Evolutionary conservation across 495 filamentous ascomycete species (phyloP), one percentile per base, ranked within the genome.

Genomic region (Annulohypoxylon maeteangense): DNA sequence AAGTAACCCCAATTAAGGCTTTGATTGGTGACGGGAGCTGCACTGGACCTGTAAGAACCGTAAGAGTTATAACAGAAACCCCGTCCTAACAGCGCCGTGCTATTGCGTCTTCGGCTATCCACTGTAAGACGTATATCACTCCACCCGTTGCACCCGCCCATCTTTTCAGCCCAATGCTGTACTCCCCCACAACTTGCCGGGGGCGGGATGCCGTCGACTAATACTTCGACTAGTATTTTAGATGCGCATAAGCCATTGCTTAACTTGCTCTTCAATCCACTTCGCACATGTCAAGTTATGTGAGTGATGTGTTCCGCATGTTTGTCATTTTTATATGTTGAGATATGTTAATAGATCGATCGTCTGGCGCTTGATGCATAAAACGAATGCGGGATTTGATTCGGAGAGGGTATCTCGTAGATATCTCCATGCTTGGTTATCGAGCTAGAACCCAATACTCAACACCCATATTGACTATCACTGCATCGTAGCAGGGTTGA

Each of bases 61-160:
- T 54, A 54, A 54, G 50, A 54, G n/a, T 54, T 34, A n/a, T 34
- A 36, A 54, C 50, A 18, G 50, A n/a, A n/a, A n/a, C n/a, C n/a
- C n/a, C n/a, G n/a, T 54, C 29, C 29, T 34, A 36, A 54, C 50
- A 18, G 50, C 16, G 50, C 50, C 50, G 16, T 18, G 16, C 11
- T 20, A 3, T 23, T 54, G 50, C 50, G 6, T 51, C 40, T 23
- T 22, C 18, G 18, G 4, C 22, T 51, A 51, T 29, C 47, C 47
- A 51, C 47, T 8, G 45, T 48, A 25, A 48, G 45, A 48, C 45
- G 45, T 25, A 25, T 48, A 48, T 48, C 7, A 48, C 4, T 48
- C 40, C 40, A 44, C 11, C 22, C 45, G 22, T 48, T n/a, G 7
- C 18, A 42, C 44, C 44, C 44, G 20, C 23, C 22, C 45, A 48